Conservation (phyloP, 1,139 yeast genomes). For the Candida tropicalis region DNA sequence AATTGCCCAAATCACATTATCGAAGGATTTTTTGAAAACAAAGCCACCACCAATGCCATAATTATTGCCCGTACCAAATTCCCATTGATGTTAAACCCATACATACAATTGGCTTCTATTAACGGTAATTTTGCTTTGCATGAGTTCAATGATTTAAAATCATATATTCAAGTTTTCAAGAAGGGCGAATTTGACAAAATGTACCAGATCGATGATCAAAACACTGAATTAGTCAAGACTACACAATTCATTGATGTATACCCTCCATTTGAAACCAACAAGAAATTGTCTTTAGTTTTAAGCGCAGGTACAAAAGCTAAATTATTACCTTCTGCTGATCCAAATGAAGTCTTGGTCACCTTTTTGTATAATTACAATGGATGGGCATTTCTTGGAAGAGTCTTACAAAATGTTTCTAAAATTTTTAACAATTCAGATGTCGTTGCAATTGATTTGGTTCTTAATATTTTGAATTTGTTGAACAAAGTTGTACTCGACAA, state of each 20-base stretch:
- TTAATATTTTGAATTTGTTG: conserved; percentile 55
- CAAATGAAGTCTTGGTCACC: conserved; percentile 57
- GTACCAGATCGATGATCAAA: conserved; percentile 52
- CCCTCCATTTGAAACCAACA: conserved; percentile 53
- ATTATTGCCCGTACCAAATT: conserved; percentile 69
- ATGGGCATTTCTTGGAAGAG: conserved; percentile 82
- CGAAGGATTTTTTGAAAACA: conserved; percentile 59
- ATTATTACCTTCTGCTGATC: conserved; percentile 51
- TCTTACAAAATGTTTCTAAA: conserved; percentile 63
- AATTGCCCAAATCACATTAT: conserved; percentile 59
- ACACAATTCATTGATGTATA: conserved; percentile 42
- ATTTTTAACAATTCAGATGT: conserved; percentile 35
- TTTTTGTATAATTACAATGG: conserved; percentile 80
- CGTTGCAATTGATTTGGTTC: conserved; percentile 40
- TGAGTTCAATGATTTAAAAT: conserved; percentile 58
- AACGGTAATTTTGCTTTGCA: conserved; percentile 69
- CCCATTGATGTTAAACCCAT: conserved; percentile 69
- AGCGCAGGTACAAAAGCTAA: conserved; percentile 69
- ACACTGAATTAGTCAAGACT: conserved; percentile 52
- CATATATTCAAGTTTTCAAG: conserved; percentile 55
- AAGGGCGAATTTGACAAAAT: conserved; percentile 38
- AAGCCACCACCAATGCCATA: conserved; percentile 56
- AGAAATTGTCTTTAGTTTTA: conserved; percentile 47
- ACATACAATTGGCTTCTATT: conserved; percentile 60
- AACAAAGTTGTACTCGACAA: conserved; percentile 50